A percentile compares a stretch with the other conserved stretches of the same genome.
phyloP scores from a whole-genome alignment of 192 early-diverging fungal genomes.

The Backusella liffmaniae region DNA sequence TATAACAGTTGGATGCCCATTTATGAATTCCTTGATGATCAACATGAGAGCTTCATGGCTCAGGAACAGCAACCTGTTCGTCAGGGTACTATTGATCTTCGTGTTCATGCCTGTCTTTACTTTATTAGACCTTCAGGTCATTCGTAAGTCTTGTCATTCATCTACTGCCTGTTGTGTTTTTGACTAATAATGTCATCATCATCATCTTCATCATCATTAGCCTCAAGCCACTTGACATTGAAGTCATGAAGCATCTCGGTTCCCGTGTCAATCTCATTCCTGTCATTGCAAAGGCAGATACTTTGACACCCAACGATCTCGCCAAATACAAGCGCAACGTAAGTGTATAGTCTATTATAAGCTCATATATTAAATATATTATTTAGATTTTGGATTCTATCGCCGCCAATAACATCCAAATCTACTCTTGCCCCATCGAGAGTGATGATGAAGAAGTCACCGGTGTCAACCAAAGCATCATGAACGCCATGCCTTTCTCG shows the following conservation, averaged over 20 bases:
- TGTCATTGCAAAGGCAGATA: constrained; percentile 90
- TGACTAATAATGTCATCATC: background rate
- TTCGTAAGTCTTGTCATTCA: constrained; percentile 45
- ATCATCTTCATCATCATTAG: constrained; percentile 15
- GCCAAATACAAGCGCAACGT: constrained; percentile 81
- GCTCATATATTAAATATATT: constrained; percentile 12
- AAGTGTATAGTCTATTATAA: background rate
- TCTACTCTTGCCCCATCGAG: constrained; percentile 79
- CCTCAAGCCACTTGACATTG: constrained; percentile 82
- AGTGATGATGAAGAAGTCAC: constrained; percentile 78
- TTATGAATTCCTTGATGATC: constrained; percentile 91
- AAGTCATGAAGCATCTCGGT: constrained; percentile 92
- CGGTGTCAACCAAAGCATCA: constrained; percentile 74
- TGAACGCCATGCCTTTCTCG: constrained; percentile 93
- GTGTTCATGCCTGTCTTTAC: constrained; percentile 92
- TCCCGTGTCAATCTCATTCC: constrained; percentile 92
- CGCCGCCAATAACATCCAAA: constrained; percentile 76
- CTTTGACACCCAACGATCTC: constrained; percentile 81
- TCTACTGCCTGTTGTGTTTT: too few relatives aligned
- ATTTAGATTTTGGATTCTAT: constrained; percentile 70
- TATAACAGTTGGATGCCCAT: constrained; percentile 94
- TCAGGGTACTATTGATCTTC: constrained; percentile 86
- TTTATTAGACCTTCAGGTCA: constrained; percentile 98
- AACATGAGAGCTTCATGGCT: constrained; percentile 86
- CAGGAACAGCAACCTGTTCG: constrained; percentile 89